Percentiles rank a stretch among this genome's conserved stretches.
Conservation (phyloP, 2,329 filamentous ascomycete species). For the Fusarium sp. region DNA sequence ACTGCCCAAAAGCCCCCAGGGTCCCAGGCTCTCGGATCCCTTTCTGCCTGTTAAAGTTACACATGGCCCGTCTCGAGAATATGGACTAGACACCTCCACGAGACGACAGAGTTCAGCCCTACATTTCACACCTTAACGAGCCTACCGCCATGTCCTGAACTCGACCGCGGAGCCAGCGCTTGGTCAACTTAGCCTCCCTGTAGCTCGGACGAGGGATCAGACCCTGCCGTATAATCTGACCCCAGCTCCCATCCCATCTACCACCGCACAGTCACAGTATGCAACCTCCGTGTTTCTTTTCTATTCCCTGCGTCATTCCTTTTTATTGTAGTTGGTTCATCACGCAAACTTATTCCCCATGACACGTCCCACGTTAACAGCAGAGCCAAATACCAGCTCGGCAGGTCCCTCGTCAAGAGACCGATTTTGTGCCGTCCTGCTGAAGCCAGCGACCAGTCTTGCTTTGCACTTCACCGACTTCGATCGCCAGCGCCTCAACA, state of each 20-base stretch:
- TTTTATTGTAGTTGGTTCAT: neutral
- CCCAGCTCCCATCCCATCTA: neutral
- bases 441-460: conserved; percentile 23
- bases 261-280: neutral
- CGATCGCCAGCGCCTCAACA: conserved; percentile 21
- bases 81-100: conserved; percentile 13
- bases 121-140: conserved; percentile 24
- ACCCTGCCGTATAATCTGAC: neutral
- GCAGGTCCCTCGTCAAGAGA: conserved; percentile 2
- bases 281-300: neutral
- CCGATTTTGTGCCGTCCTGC: conserved; percentile 16
- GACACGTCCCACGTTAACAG: conserved; percentile 12
- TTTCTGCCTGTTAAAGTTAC: neutral
- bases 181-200: neutral
- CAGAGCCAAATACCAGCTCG: neutral
- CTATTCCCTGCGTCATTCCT: neutral
- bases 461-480: conserved; percentile 11
- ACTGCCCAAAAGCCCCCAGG: neutral
- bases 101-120: conserved; percentile 32
- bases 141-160: conserved; percentile 4
- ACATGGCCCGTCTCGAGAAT: neutral
- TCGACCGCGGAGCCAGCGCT: conserved; percentile 1
- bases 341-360: conserved; percentile 5
- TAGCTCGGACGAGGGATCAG: neutral
- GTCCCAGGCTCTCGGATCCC: neutral